A percentile compares a stretch with the other conserved stretches of the same genome.
phyloP scores from a whole-genome alignment of 1,284 basidiomycete genomes.

The Grifola frondosa region DNA sequence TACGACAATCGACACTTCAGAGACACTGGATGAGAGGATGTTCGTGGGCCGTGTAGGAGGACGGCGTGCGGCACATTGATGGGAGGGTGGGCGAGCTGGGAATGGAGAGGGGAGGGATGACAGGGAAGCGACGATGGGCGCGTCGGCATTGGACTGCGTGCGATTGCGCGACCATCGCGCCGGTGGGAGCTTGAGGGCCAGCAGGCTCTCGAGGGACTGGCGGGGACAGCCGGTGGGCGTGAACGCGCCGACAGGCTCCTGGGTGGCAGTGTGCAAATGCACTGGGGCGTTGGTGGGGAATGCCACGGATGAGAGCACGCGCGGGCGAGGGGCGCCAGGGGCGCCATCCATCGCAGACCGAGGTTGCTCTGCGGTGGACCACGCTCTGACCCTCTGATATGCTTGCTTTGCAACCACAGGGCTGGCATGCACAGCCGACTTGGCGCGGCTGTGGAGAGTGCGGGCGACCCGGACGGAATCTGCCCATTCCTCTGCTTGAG shows the following conservation, averaged over 20 bases:
- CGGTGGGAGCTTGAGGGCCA: conserved; percentile 8
- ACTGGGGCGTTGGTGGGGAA: conserved; percentile 17
- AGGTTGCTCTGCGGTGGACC: conserved; percentile 4
- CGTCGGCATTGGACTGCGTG: conserved; percentile 6
- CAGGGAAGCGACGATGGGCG: conserved; percentile 4
- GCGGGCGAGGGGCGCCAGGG: conserved; percentile 15
- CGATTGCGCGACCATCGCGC: not conserved
- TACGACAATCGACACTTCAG: too few species aligned
- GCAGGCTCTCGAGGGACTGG: conserved; percentile 23
- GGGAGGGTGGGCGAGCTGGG: conserved; percentile 25
- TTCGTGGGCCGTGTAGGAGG: conserved; percentile 28
- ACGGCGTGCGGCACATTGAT: conserved; percentile 34
- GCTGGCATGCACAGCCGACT: too few species aligned
- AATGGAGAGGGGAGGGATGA: conserved; percentile 4
- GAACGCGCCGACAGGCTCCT: conserved; percentile 30
- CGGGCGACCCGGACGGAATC: too few species aligned
- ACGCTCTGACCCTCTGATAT: conserved; percentile 1
- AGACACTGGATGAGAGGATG: conserved; percentile 31
- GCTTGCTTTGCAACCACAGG: not conserved
- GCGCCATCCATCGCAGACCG: not conserved
- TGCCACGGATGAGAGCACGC: conserved; percentile 18
- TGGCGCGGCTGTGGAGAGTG: too few species aligned
- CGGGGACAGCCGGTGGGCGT: conserved; percentile 29
- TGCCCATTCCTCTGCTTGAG: too few species aligned
- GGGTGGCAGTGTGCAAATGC: conserved; percentile 13